Conservation (phyloP, 2,329 filamentous ascomycete genomes). For the Raffaelea ambrosiae region DNA sequence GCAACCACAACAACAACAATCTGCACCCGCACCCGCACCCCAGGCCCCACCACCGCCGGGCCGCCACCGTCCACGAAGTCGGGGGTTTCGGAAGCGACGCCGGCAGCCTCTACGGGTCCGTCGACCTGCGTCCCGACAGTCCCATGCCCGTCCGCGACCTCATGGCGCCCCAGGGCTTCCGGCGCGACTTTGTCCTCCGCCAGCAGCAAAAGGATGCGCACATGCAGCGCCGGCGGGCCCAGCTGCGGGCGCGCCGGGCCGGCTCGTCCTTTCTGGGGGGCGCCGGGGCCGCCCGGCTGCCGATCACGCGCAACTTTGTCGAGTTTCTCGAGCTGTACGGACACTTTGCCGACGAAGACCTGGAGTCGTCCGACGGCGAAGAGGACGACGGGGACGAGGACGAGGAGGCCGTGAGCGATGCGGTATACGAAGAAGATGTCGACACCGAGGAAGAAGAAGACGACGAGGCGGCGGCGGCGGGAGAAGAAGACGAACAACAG, state of each 20-base stretch:
- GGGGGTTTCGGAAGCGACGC: constrained; percentile 16
- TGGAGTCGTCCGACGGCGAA: constrained; percentile 52
- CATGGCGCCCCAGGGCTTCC: constrained; percentile 38
- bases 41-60: constrained; percentile 30
- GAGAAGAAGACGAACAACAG: constrained; percentile 28
- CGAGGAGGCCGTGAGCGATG: too few relatives aligned
- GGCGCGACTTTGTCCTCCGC: constrained; percentile 34
- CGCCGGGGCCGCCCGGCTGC: constrained; percentile 21
- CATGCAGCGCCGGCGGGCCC: constrained; percentile 9
- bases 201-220: constrained; percentile 20
- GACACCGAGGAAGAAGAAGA: constrained; percentile 23
- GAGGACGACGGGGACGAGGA: constrained; percentile 41
- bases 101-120: not conserved
- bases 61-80: constrained; percentile 57
- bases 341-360: constrained; percentile 67
- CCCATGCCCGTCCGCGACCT: constrained; percentile 19
- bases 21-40: not conserved
- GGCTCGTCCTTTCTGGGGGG: not conserved
- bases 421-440: constrained; percentile 23
- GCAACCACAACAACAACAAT: not conserved
- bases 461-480: not conserved
- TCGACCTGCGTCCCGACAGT: constrained; percentile 13
- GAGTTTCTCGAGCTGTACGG: constrained; percentile 71
- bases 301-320: constrained; percentile 62
- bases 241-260: constrained; percentile 8